Evolutionary conservation across 441 rosid species (phyloP).

Genomic region (Euphorbia celastroides): DNA sequence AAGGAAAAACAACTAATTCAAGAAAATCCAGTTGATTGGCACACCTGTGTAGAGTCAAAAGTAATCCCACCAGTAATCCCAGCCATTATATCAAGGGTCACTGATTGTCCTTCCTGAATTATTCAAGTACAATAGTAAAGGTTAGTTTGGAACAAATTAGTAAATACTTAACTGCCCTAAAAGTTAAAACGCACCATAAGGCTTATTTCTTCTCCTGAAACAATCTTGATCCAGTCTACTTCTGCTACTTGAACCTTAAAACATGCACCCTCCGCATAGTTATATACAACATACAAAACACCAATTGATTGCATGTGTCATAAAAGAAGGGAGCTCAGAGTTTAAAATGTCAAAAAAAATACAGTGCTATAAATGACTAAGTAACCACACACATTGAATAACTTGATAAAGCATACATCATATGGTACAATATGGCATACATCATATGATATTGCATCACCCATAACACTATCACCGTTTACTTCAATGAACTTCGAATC

Average conservation of each 20-base stretch:
- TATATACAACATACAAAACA: constrained; percentile 1
- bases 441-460: background rate
- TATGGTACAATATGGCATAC: background rate
- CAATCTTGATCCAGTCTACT: constrained; percentile 89
- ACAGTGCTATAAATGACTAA: background rate
- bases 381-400: background rate
- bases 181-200: constrained; percentile 70
- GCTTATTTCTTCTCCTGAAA: constrained; percentile 70
- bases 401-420: background rate
- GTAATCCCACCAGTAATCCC: constrained; percentile 66
- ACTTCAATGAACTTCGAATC: background rate
- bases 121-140: constrained; percentile 20
- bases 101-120: constrained; percentile 72
- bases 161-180: constrained; percentile 5
- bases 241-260: constrained; percentile 89
- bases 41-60: constrained; percentile 92
- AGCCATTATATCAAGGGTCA: constrained; percentile 53
- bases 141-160: constrained; percentile 13
- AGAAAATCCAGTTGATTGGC: constrained; percentile 16
- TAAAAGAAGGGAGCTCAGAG: constrained; percentile 2
- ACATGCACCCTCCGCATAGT: constrained; percentile 18
- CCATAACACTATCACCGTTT: background rate
- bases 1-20: constrained; percentile 8
- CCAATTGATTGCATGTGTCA: constrained; percentile 7
- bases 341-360: constrained; percentile 1